Percentiles rank a stretch among this genome's conserved stretches.
These are phyloP conservation scores for Tranzscheliella williamsii DNA, from an alignment of 1,284 basidiomycete genomes.

Conservation along the genomic window DNA sequence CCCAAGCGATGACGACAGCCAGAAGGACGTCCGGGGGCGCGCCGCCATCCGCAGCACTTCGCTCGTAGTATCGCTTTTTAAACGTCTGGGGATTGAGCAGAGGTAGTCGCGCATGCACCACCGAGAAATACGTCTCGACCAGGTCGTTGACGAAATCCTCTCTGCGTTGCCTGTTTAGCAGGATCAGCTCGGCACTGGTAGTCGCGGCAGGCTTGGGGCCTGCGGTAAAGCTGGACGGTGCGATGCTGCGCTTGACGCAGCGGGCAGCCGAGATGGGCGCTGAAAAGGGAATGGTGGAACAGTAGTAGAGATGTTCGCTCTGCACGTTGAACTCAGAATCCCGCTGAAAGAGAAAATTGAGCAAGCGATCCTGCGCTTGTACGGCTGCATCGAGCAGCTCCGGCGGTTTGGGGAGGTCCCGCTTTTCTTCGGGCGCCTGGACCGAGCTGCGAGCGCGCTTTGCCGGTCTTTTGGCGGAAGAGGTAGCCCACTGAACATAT, in stretches of 20 bases:
- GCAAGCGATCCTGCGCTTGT: slow-evolving; percentile 18
- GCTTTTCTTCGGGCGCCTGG: slow-evolving; percentile 15
- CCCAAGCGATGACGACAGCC: slow-evolving; percentile 87
- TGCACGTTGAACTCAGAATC: slow-evolving; percentile 20
- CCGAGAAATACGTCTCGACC: slow-evolving; percentile 46
- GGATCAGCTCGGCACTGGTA: slow-evolving; percentile 31
- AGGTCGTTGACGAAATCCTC: slow-evolving; percentile 43
- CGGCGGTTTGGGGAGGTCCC: slow-evolving; percentile 22
- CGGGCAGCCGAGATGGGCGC: slow-evolving; percentile 11
- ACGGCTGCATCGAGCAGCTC: slow-evolving; percentile 20
- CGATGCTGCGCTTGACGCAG: slow-evolving; percentile 16
- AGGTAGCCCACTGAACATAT: slow-evolving; percentile 49
- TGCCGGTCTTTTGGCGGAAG: slow-evolving; percentile 39
- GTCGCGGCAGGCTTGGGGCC: slow-evolving; percentile 31
- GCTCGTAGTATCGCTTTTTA: slow-evolving; percentile 32
- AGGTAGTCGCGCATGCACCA: slow-evolving; percentile 44
- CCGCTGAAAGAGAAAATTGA: slow-evolving; percentile 31
- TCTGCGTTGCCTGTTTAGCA: slow-evolving; percentile 34
- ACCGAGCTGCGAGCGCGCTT: slow-evolving; percentile 36
- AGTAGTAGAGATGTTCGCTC: slow-evolving; percentile 16
- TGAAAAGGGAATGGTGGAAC: slow-evolving; percentile 13
- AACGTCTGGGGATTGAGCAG: slow-evolving; percentile 42
- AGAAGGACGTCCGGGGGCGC: slow-evolving; percentile 71
- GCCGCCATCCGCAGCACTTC: slow-evolving; percentile 27
- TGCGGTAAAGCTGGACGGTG: slow-evolving; percentile 19